Base-by-base conservation (phyloP, 1,139 yeast species). In the Spencermartinsiella ligniputridi region DNA sequence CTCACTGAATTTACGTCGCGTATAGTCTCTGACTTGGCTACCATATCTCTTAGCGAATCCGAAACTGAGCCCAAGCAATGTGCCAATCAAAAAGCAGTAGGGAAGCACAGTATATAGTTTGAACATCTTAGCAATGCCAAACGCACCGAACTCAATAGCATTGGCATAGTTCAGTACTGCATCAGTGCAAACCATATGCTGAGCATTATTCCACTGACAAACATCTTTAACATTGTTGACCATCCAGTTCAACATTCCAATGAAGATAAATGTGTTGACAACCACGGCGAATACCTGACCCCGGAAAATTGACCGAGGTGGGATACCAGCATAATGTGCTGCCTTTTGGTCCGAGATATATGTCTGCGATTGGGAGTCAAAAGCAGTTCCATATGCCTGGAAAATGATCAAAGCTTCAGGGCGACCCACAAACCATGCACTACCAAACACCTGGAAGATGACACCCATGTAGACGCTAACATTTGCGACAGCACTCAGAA, bases 381-480 rank as follows among this genome's bases (percentile, higher is more conserved):
- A 76, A 58, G 77, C 79, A 54, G 72, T 75, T 57, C 76, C 78
- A 54, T 72, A 74, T 35, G 83, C 84, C 60, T 76, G 78, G 38
- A 77, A 63, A 40, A 72, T 70, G 70, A 73, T 77, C 52, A 78
- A 62, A 2, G 84, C 83, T 42, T 69, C 63, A 36, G 81, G 82
- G 49, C 78, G 76, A 47, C 82, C 82, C 30, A 81, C 82, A 42
- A 78, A 52, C n/a, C 81, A 78, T 51, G 78, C 78, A 25, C 85
- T 83, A 18, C 81, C 76, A 20, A 75, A 70, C 8, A 82, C 70
- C 52, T 69, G 75, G 39, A 79, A 56, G 1, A 79, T 63, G 4
- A 80, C 79, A 51, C 78, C 78, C 52, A 79, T 67, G 15, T 78
- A 76, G 48, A 78, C 64, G 24, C 68, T 62, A 49, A 68, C 67